Conservation (phyloP, 2,329 filamentous ascomycete species). For the Hypocreales sp. region DNA sequence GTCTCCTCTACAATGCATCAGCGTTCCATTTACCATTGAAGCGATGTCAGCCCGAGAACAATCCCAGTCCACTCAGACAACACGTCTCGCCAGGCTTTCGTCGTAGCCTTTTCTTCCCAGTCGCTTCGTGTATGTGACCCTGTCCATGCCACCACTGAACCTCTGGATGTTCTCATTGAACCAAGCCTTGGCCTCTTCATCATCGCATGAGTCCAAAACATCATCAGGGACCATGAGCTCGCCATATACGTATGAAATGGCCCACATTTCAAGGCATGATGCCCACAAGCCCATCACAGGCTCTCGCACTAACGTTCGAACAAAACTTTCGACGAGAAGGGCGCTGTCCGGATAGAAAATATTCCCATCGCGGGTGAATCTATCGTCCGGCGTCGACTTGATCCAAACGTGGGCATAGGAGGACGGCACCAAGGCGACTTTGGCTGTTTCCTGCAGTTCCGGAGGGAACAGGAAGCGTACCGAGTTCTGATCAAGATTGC, state of each 20-base stretch:
- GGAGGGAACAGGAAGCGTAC: constrained; percentile 1
- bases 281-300: constrained; percentile 1
- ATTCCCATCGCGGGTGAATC: not conserved
- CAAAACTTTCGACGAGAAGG: constrained; percentile 3
- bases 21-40: too few species aligned
- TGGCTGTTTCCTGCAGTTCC: constrained; percentile 1
- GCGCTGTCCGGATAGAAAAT: constrained; percentile 1
- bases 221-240: constrained; percentile 2
- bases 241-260: constrained; percentile 2
- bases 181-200: constrained; percentile 1
- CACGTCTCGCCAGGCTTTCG: constrained; percentile 1
- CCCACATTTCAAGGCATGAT: constrained; percentile 1
- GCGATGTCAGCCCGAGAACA: too few species aligned
- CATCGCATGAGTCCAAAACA: constrained; percentile 1
- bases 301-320: constrained; percentile 2
- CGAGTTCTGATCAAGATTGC: constrained; percentile 1
- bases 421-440: constrained; percentile 1
- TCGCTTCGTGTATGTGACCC: constrained; percentile 3
- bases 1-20: too few species aligned
- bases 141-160: constrained; percentile 1
- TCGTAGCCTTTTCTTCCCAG: constrained; percentile 3
- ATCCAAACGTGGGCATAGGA: constrained; percentile 1
- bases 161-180: constrained; percentile 1
- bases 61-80: too few species aligned
- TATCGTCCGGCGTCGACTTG: not conserved